A percentile compares a stretch with the other conserved stretches of the same genome.
Evolutionary conservation across 129 eudicot genomes (phyloP).

Genomic region (Pittosporum tobira): DNA sequence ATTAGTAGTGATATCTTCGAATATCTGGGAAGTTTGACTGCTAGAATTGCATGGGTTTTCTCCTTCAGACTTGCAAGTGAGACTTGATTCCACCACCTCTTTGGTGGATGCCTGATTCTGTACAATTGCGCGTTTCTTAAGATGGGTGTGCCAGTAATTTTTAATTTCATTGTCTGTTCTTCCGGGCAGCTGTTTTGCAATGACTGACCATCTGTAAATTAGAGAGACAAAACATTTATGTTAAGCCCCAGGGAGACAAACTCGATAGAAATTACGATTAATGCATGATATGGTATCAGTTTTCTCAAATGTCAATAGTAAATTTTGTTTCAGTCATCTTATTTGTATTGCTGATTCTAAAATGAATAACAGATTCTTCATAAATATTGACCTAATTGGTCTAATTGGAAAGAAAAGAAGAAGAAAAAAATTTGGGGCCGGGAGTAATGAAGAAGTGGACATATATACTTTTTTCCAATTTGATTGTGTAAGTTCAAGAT

Average conservation of each 20-base stretch:
- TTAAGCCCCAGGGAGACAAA: no score
- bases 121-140: slow-evolving; percentile 9
- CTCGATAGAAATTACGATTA: no score
- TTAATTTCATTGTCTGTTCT: slow-evolving; percentile 25
- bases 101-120: background rate
- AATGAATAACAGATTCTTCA: no score
- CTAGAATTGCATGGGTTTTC: background rate
- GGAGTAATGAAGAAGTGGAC: background rate
- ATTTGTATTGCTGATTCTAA: no score
- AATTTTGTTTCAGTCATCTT: no score
- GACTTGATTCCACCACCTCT: background rate
- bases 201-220: slow-evolving; percentile 21
- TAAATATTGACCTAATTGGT: no score
- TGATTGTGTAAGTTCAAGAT: slow-evolving; percentile 10
- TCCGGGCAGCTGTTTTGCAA: slow-evolving; percentile 15
- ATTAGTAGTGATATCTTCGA: no score
- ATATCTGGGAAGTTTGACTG: no score
- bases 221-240: background rate
- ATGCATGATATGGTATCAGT: no score
- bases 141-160: slow-evolving; percentile 19
- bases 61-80: background rate
- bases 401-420: no score
- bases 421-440: no score
- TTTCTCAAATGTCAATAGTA: no score
- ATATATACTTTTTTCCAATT: slow-evolving; percentile 18